Evolutionary conservation across 768 basidiomycete species (phyloP), one percentile per base, ranked within the genome.

Genomic region (Pleurotus citrinopileatus): DNA sequence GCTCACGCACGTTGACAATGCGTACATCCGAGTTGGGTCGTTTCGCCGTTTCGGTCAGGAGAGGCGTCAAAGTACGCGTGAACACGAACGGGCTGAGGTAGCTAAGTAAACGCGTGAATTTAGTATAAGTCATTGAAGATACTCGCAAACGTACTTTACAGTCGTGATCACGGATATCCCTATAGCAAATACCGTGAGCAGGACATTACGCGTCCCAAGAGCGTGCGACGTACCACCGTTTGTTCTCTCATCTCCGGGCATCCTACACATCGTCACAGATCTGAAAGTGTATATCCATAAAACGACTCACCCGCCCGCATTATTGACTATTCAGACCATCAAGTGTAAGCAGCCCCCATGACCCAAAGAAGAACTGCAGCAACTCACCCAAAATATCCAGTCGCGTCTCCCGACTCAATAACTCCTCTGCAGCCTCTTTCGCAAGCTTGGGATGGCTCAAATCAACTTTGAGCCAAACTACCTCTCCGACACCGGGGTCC

Each of bases 391-490:
- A 54, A 27, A 68, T 57, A 43, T 68, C 65, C 22, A 63, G 38
- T 38, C 63, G 51, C 17, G 25, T 48, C 52, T 68, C 67, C 9
- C 43, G 52, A 1, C 8, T 32, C 38, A 66, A 29, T 48, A 70
- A 76, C 27, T 65, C 65, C 47, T 71, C 63, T 1, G 70, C 74
- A 17, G 74, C 68, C 0, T 58, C 43, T 42, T 70, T 70, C 42
- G 76, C 60, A 3, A 60, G 42, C 34, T 57, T 56, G 19, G 78
- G 58, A 54, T 75, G 59, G 6, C 68, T 65, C 12, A 76, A 65
- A 48, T 79, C 73, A 17, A 76, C 64, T 28, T 60, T 59, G 12
- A 78, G 61, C 57, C 67, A 80, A 20, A 76, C 38, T 2, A 74
- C 54, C 29, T 56, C 68, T 5, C 59, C 59, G 37, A 57, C 46